These are phyloP conservation scores for Venturia oleaginea DNA, from an alignment of 2,329 filamentous ascomycete genomes.

Conservation along the genomic window DNA sequence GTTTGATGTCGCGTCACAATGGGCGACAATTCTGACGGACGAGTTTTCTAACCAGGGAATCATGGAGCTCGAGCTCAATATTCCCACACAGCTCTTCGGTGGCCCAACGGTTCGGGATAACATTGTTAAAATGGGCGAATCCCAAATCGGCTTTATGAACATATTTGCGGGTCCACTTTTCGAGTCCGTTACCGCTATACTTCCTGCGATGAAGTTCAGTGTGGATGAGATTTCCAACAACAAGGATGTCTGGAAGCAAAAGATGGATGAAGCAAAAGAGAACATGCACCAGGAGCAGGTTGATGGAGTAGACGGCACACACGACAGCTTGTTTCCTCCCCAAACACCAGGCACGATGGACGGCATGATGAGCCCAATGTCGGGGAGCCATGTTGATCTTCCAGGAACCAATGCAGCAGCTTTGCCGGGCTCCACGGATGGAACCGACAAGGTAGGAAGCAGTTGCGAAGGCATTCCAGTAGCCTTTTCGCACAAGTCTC, in stretches of 20 bases:
- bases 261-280: constrained; percentile 49
- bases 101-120: constrained; percentile 75
- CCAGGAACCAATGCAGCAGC: neutral
- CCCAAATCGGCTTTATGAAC: constrained; percentile 94
- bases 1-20: constrained; percentile 72
- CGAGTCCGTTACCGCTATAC: constrained; percentile 72
- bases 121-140: constrained; percentile 69
- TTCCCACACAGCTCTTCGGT: constrained; percentile 77
- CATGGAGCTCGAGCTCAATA: constrained; percentile 82
- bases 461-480: neutral
- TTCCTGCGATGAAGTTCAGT: constrained; percentile 77
- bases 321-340: neutral
- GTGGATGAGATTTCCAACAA: constrained; percentile 75
- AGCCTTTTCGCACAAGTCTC: neutral
- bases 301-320: neutral
- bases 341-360: constrained; percentile 4
- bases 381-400: constrained; percentile 8
- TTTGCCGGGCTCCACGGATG: neutral
- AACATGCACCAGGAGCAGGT: constrained; percentile 16
- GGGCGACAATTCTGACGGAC: constrained; percentile 90
- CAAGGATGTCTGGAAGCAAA: constrained; percentile 61
- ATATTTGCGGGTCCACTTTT: constrained; percentile 91
- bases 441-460: neutral
- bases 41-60: constrained; percentile 89
- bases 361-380: constrained; percentile 11